Percentiles rank a stretch among this genome's conserved stretches.
Evolutionary conservation across 192 early-diverging fungal species (phyloP).

Genomic region (Coemansia guatemalensis): DNA sequence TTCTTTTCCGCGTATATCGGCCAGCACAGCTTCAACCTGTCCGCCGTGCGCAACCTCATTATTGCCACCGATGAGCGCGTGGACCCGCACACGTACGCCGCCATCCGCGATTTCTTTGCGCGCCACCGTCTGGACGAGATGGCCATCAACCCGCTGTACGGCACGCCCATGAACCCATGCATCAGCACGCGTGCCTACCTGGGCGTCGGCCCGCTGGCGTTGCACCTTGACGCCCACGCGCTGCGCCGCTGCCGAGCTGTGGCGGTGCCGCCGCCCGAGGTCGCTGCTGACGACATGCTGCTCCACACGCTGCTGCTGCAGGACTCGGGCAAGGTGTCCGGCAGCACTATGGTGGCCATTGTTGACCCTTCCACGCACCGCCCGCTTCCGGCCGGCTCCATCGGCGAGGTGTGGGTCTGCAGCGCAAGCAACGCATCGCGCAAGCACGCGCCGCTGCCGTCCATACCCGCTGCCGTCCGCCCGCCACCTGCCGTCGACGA

Average conservation of each 20-base stretch:
- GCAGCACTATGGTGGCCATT: constrained; percentile 80
- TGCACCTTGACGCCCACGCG: constrained; percentile 64
- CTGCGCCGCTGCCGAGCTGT: constrained; percentile 68
- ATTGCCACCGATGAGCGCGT: constrained; percentile 60
- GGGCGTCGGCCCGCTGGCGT: constrained; percentile 64
- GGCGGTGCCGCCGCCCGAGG: constrained; percentile 38
- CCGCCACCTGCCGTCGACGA: constrained; percentile 16
- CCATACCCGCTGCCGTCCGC: constrained; percentile 7
- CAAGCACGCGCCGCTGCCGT: constrained; percentile 20
- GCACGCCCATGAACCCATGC: constrained; percentile 75
- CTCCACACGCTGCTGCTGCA: constrained; percentile 59
- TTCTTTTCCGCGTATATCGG: constrained; percentile 51
- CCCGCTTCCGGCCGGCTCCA: constrained; percentile 65
- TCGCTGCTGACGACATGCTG: constrained; percentile 42
- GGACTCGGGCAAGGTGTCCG: constrained; percentile 74
- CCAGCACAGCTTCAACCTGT: constrained; percentile 52
- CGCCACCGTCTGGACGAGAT: constrained; percentile 66
- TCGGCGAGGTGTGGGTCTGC: constrained; percentile 88
- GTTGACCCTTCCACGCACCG: constrained; percentile 73
- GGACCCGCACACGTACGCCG: constrained; percentile 49
- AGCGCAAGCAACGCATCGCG: constrained; percentile 47
- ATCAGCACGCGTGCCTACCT: constrained; percentile 80
- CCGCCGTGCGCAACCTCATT: constrained; percentile 62
- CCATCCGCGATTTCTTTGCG: constrained; percentile 59
- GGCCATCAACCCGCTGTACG: constrained; percentile 72